Conservation (phyloP, 768 basidiomycete genomes). For the Paxillus ammoniavirescens region DNA sequence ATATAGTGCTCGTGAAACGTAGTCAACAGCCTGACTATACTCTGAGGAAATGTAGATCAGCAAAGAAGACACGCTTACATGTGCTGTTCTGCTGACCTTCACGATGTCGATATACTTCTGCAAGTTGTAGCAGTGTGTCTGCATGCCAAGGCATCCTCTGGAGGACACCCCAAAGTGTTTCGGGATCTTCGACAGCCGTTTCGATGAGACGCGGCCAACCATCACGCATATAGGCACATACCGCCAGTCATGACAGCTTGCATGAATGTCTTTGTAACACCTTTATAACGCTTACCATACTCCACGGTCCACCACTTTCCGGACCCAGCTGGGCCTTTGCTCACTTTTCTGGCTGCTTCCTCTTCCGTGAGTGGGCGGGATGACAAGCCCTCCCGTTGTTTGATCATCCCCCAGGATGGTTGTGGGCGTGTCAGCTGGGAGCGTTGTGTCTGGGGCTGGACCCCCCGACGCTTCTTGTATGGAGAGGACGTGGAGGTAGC, state of each 20-base stretch:
- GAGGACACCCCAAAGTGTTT: constrained; percentile 75
- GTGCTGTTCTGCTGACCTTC: constrained; percentile 57
- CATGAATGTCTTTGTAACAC: constrained; percentile 78
- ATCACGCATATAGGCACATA: constrained; percentile 33
- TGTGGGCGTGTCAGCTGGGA: constrained; percentile 80
- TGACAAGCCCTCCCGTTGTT: constrained; percentile 69
- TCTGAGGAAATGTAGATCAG: constrained; percentile 44
- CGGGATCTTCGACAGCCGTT: constrained; percentile 54
- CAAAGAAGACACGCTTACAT: background rate
- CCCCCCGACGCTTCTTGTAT: constrained; percentile 36
- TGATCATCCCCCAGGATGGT: constrained; percentile 70
- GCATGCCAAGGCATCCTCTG: constrained; percentile 85
- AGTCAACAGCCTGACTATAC: constrained; percentile 80
- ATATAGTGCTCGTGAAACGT: constrained; percentile 89
- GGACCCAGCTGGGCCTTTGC: constrained; percentile 38
- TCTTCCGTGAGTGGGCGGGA: constrained; percentile 54
- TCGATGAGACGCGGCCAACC: background rate
- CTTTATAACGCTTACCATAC: constrained; percentile 82
- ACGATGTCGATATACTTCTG: constrained; percentile 54
- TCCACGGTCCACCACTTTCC: constrained; percentile 92
- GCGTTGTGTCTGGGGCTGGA: constrained; percentile 39
- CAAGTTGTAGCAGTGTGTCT: constrained; percentile 61
- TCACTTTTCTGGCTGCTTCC: constrained; percentile 49
- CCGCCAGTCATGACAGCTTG: constrained; percentile 79
- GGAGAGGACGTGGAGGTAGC: constrained; percentile 34